Conservation (phyloP, 352 stramenopile genomes). For the Bremia lactucae region DNA sequence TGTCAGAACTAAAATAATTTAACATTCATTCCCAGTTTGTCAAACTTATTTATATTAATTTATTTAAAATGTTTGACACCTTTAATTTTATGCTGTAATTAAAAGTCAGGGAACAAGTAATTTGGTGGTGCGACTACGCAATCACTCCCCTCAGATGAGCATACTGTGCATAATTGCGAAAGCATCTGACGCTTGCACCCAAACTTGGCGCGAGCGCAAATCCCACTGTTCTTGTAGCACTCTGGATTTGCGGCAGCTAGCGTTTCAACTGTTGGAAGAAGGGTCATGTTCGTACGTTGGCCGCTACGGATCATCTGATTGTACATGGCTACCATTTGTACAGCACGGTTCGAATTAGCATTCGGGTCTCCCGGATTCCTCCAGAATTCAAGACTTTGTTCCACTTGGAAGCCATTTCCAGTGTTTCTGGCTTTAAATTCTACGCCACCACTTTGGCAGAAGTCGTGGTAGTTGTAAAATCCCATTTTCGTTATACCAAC, state of each 20-base stretch:
- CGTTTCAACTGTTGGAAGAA: slow-evolving; percentile 31
- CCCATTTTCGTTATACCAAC: slow-evolving; percentile 55
- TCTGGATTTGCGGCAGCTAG: slow-evolving; percentile 40
- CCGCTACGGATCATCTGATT: slow-evolving; percentile 26
- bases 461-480: slow-evolving; percentile 47
- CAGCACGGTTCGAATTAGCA: slow-evolving; percentile 33
- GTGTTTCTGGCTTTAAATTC: slow-evolving; percentile 38
- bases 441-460: slow-evolving; percentile 40
- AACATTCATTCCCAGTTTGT: no score
- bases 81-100: no score
- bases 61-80: no score
- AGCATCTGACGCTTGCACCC: slow-evolving; percentile 52
- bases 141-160: slow-evolving; percentile 10
- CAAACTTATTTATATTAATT: no score
- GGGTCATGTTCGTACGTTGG: slow-evolving; percentile 26
- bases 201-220: slow-evolving; percentile 28
- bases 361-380: slow-evolving; percentile 26
- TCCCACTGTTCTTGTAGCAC: slow-evolving; percentile 53
- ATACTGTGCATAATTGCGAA: slow-evolving; percentile 52
- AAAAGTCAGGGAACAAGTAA: slow-evolving; percentile 44
- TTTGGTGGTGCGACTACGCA: slow-evolving; percentile 25
- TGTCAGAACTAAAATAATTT: no score
- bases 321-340: slow-evolving; percentile 40
- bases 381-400: slow-evolving; percentile 51
- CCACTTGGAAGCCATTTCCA: slow-evolving; percentile 16